Evolutionary conservation across 495 filamentous ascomycete species (phyloP).

Genomic region (Stereocaulon alpinum): DNA sequence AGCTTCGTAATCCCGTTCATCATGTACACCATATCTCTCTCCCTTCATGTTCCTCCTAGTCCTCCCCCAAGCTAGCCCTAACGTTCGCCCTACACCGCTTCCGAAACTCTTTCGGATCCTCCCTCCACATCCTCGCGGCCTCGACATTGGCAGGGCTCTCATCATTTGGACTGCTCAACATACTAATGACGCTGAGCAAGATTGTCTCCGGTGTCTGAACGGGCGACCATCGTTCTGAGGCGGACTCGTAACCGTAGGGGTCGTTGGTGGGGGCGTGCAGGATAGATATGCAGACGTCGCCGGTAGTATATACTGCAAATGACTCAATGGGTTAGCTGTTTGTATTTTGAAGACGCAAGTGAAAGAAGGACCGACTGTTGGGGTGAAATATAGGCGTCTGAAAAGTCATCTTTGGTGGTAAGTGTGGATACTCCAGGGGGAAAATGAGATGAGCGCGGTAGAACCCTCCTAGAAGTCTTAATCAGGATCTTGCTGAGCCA

Average conservation of each 20-base stretch:
- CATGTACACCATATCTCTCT: background rate
- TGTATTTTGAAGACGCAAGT: background rate
- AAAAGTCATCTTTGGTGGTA: slow-evolving; percentile 89
- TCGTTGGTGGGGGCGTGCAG: slow-evolving; percentile 94
- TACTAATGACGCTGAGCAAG: slow-evolving; percentile 80
- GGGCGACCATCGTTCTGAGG: slow-evolving; percentile 91
- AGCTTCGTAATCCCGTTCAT: background rate
- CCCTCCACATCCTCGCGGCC: slow-evolving; percentile 76
- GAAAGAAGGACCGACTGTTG: slow-evolving; percentile 48
- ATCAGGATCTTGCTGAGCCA: background rate
- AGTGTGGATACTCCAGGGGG: slow-evolving; percentile 72
- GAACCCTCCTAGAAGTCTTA: slow-evolving; percentile 57
- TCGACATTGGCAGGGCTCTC: slow-evolving; percentile 95
- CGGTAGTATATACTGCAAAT: slow-evolving; percentile 62
- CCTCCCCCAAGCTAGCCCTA: slow-evolving; percentile 72
- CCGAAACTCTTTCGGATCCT: slow-evolving; percentile 72
- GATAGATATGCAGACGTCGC: slow-evolving; percentile 94
- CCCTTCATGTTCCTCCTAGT: slow-evolving; percentile 26
- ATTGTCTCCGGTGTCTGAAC: slow-evolving; percentile 97
- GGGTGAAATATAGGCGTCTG: slow-evolving; percentile 86
- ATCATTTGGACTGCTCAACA: slow-evolving; percentile 87
- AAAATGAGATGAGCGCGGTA: slow-evolving; percentile 76
- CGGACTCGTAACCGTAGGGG: slow-evolving; percentile 86
- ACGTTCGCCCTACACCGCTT: slow-evolving; percentile 69
- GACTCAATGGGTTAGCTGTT: background rate